Evolutionary conservation across 1,284 basidiomycete genomes (phyloP).

Genomic region (Ceratorhiza oryzae-sativae): DNA sequence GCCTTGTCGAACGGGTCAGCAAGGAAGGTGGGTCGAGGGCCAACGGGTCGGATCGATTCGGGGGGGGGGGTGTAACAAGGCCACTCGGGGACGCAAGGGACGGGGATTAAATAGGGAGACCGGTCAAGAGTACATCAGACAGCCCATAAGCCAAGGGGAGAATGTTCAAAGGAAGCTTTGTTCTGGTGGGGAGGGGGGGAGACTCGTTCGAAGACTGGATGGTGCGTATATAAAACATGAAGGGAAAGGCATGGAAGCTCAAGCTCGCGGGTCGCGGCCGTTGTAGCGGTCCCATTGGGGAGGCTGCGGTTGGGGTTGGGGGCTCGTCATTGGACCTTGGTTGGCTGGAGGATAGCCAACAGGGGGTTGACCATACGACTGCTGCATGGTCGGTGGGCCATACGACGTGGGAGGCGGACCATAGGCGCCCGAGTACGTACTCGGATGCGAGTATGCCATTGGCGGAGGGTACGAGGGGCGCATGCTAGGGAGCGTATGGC

Average conservation of each 20-base stretch:
- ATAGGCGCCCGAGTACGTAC: neutral
- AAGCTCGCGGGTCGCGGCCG: slow-evolving; percentile 2
- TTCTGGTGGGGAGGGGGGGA: slow-evolving; percentile 5
- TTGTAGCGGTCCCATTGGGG: slow-evolving; percentile 1
- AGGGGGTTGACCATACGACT: neutral
- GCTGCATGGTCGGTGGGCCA: slow-evolving; percentile 20
- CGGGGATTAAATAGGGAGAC: neutral
- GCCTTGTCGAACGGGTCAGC: slow-evolving; percentile 16
- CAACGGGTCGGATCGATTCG: slow-evolving; percentile 2
- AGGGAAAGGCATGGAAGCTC: neutral
- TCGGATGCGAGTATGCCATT: slow-evolving; percentile 1
- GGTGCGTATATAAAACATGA: slow-evolving; percentile 16
- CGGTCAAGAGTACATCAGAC: neutral
- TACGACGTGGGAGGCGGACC: slow-evolving; percentile 5
- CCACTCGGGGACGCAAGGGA: neutral
- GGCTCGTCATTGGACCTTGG: neutral
- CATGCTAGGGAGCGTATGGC: slow-evolving; percentile 14
- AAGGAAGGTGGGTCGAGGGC: no score
- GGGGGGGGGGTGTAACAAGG: neutral
- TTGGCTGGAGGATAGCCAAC: neutral
- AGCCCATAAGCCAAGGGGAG: neutral
- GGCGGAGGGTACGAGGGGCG: slow-evolving; percentile 12
- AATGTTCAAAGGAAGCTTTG: neutral
- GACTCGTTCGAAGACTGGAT: slow-evolving; percentile 15
- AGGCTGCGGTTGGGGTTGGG: neutral